Evolutionary conservation across 1,284 basidiomycete species (phyloP).

Genomic region (Cystodermella granulosa): DNA sequence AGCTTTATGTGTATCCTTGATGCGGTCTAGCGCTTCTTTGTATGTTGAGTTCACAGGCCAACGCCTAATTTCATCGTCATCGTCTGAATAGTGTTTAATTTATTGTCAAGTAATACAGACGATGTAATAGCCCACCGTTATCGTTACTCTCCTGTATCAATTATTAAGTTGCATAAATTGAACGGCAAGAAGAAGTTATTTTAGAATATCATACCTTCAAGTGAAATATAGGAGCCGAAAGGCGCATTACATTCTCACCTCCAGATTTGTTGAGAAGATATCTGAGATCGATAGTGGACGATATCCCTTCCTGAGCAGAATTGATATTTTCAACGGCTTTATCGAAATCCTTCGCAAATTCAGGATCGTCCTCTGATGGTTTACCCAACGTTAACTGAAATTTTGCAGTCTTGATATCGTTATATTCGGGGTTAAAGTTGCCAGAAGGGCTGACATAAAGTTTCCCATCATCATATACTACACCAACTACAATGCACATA

Average conservation of each 20-base stretch:
- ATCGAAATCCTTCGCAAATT: not conserved
- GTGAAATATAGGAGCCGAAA: not conserved
- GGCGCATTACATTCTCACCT: not conserved
- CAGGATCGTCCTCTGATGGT: not conserved
- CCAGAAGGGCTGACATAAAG: not conserved
- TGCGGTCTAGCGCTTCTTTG: not conserved
- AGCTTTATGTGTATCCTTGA: not conserved
- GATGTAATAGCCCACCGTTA: not conserved
- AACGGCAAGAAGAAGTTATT: no score
- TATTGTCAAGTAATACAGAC: not conserved
- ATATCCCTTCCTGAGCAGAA: not conserved
- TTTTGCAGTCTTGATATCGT: constrained; percentile 2
- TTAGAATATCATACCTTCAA: no score
- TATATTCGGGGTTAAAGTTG: not conserved
- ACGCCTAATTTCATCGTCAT: not conserved
- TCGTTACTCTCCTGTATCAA: not conserved
- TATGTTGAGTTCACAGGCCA: not conserved
- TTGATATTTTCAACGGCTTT: not conserved
- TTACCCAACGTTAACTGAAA: constrained; percentile 5
- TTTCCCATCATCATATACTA: not conserved
- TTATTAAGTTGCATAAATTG: no score
- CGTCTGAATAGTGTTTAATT: not conserved
- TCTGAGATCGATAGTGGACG: not conserved
- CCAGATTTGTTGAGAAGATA: not conserved
- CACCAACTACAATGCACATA: not conserved